These are phyloP conservation scores for Flaveria linearis DNA, from an alignment of 129 eudicot genomes.

Conservation along the genomic window DNA sequence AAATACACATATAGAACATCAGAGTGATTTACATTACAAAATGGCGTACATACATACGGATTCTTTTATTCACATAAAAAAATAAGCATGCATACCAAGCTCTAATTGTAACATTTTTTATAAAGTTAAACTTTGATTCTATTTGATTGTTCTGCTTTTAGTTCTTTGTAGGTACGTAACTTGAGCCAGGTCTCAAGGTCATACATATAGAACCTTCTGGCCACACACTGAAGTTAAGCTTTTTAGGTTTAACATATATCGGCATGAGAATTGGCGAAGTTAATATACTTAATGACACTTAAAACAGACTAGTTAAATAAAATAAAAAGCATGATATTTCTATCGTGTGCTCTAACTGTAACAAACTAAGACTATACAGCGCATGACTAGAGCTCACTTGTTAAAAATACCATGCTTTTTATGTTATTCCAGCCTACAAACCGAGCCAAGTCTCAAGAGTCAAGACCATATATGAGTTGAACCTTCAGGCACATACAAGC, in stretches of 20 bases:
- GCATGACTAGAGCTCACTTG: neutral
- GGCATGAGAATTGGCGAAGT: neutral
- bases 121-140: too few species aligned
- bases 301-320: neutral
- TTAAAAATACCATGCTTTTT: neutral
- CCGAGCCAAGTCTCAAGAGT: slow-evolving; percentile 15
- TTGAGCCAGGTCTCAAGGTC: too few species aligned
- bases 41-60: too few species aligned
- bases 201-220: neutral
- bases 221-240: neutral
- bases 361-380: neutral
- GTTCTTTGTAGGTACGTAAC: too few species aligned
- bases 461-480: neutral
- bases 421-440: neutral
- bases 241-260: neutral
- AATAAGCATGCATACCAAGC: neutral
- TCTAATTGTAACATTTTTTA: too few species aligned
- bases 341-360: slow-evolving; percentile 1
- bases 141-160: too few species aligned
- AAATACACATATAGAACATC: neutral
- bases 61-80: neutral
- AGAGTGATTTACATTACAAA: too few species aligned
- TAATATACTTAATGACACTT: neutral
- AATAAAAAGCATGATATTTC: neutral
- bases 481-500: neutral